phyloP scores from a whole-genome alignment of 2,329 filamentous ascomycete species.

The Chaetomiaceae sp. region DNA sequence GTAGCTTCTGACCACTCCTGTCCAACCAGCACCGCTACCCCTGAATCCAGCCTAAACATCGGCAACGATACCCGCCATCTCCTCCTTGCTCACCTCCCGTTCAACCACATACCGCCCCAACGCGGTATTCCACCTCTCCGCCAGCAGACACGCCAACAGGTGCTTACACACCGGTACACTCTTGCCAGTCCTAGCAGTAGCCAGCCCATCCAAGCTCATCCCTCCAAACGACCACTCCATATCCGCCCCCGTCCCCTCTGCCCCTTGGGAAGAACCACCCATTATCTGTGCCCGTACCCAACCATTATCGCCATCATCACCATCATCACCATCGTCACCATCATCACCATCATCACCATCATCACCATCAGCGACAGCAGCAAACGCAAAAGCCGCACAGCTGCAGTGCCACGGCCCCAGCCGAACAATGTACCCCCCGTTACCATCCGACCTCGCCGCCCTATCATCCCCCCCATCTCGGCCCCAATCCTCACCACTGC shows the following conservation, averaged over 20 bases:
- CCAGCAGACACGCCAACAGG: slow-evolving; percentile 75
- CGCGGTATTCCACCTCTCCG: slow-evolving; percentile 56
- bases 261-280: not conserved
- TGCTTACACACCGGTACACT: slow-evolving; percentile 74
- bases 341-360: not conserved
- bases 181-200: slow-evolving; percentile 20
- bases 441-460: too few relatives aligned
- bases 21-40: too few relatives aligned
- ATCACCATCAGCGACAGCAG: slow-evolving; percentile 42
- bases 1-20: too few relatives aligned
- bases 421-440: slow-evolving; percentile 66
- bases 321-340: not conserved
- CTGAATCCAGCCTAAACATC: too few relatives aligned
- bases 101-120: slow-evolving; percentile 56
- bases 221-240: slow-evolving; percentile 48
- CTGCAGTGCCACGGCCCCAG: slow-evolving; percentile 80
- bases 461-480: slow-evolving; percentile 19
- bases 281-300: not conserved
- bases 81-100: slow-evolving; percentile 53
- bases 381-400: slow-evolving; percentile 78
- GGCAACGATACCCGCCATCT: slow-evolving; percentile 67
- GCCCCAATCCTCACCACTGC: slow-evolving; percentile 10
- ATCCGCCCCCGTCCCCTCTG: not conserved
- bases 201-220: slow-evolving; percentile 36
- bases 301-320: not conserved